Percentiles rank a stretch among this genome's conserved stretches.
Evolutionary conservation across 2,329 filamentous ascomycete species (phyloP).

Genomic region (Monilinia vaccinii-corymbosi): DNA sequence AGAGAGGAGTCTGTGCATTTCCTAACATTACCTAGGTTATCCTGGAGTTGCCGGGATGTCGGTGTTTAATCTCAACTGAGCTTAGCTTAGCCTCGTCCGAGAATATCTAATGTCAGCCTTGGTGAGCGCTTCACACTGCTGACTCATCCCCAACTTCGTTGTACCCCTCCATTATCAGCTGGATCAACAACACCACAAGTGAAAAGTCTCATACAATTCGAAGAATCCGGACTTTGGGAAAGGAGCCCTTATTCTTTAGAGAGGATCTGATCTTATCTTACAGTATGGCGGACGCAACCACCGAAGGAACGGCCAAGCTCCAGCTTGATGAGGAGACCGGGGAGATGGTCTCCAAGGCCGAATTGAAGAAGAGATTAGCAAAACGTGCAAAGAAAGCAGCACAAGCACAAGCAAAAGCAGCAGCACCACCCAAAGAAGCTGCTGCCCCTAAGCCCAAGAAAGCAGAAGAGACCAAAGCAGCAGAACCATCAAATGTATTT

Average conservation of each 20-base stretch:
- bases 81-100: background rate
- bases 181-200: background rate
- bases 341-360: slow-evolving; percentile 56
- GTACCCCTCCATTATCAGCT: background rate
- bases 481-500: slow-evolving; percentile 49
- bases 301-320: slow-evolving; percentile 43
- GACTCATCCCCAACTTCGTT: background rate
- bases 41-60: background rate
- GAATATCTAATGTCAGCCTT: background rate
- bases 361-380: slow-evolving; percentile 51
- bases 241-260: background rate
- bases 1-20: background rate
- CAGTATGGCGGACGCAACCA: slow-evolving; percentile 39
- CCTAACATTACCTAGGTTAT: too few relatives aligned
- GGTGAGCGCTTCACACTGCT: background rate
- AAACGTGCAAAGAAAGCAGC: slow-evolving; percentile 50
- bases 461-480: slow-evolving; percentile 27
- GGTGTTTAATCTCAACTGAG: background rate
- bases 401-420: slow-evolving; percentile 42
- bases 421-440: slow-evolving; percentile 30
- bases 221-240: background rate
- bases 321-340: slow-evolving; percentile 54
- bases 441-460: slow-evolving; percentile 25
- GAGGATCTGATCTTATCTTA: background rate
- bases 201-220: background rate